Evolutionary conservation across 805 yeast genomes (phyloP), one percentile per base, ranked within the genome.

Genomic region (Blastobotrys robertii): DNA sequence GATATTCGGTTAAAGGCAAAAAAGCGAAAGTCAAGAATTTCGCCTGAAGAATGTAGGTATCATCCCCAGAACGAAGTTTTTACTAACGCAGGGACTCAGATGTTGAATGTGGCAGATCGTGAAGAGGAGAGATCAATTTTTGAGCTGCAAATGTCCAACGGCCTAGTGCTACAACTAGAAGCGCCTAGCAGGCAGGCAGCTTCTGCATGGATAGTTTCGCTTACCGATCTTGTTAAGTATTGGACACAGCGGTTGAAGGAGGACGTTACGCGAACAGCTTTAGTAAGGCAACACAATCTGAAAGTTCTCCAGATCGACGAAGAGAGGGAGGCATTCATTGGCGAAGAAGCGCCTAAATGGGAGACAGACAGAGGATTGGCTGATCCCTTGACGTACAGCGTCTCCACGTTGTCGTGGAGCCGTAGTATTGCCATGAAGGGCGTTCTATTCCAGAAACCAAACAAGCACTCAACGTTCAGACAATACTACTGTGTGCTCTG

Each of bases 361-460:
- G 74, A 76, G 48, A 60, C 69, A 2, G 66, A 79, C 8, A 60
- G 66, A 14, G 81, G 76, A 0, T 33, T 57, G 1, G 74, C 85
- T 0, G 79, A 80, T 50, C 67, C 81, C 0, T 46, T 48, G 8
- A 57, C 77, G 2, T 75, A 74, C 55, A 74, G 76, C 48, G 70
- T 79, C 14, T 75, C 80, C 8, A 65, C 78, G 3, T 57, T 76
- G 40, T 69, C 90, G 0, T 67, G 81, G 61, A 70, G 77, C 19
- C 73, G 77, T 11, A 70, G 80, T 8, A 62, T 88, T 2, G 63
- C 81, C 15, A 69, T 69, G 63, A 72, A 77, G 46, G 96, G 96
- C 0, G 60, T 67, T 29, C 57, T 90, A 19, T 87, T 73, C 55
- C 77, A 77, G 50, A 88, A 87, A 53, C 69, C 76, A 2, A 76